Base-by-base conservation (phyloP, 1,284 basidiomycete genomes). In the Trametes hirsuta region DNA sequence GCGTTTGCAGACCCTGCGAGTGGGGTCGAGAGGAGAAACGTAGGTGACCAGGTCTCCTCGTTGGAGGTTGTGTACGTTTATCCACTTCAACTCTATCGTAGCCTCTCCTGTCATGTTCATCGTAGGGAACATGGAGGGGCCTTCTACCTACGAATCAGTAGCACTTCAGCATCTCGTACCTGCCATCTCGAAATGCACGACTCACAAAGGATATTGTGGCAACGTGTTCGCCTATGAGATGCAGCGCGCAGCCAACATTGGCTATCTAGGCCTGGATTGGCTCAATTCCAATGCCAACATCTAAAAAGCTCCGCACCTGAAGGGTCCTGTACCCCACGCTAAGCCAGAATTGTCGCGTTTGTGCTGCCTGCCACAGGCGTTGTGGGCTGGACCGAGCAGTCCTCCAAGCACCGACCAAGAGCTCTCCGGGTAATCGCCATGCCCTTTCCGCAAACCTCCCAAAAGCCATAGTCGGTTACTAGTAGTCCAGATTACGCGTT, bases 61-160 rank as follows among this genome's bases (percentile, higher is more conserved):
- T 58, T 75, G 66, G 42, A 93, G 71, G 3, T 77, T 76, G 36
- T 81, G 67, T 1, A 86, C 86, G 58, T 81, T 74, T 4, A 87
- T 83, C 51, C 89, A 66, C 40, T 82, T 80, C 64, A 86, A 81
- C 72, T 91, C 88, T 24, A 93, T 67, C 30, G 86, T 81, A 15
- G 83, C 63, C 71, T 93, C 90, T 21, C 84, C 87, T 2, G 72
- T 68, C 18, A 78, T 73, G 36, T 82, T 83, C 53, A 96, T 79
- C 0, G 94, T 95, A 3, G 93, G 93, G 25, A 95, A 80, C 94
- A 96, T 96, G 49, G 93, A 95, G n/a, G 89, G 87, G 2, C 94
- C 94, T 39, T 64, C 64, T 18, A 75, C 74, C 79, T 81, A 47
- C 35, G 40, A n/a, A 36, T 36, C n/a, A 44, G 39, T 15, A 10